Percentiles rank a stretch among this genome's conserved stretches.
phyloP scores from a whole-genome alignment of 2,329 filamentous ascomycete genomes.

The Aspergillus clavatus region DNA sequence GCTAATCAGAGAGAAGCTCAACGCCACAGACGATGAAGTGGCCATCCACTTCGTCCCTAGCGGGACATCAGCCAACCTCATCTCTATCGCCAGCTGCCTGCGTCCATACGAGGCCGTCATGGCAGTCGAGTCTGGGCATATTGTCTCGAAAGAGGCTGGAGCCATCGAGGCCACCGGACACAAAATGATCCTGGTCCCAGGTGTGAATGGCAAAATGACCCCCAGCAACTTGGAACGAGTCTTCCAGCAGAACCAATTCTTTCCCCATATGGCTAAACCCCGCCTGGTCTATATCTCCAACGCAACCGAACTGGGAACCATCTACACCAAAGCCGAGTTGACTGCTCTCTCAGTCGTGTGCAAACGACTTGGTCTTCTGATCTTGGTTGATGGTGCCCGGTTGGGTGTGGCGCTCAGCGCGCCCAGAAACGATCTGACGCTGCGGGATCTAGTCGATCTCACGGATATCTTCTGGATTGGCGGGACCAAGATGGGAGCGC shows the following conservation, averaged over 20 bases:
- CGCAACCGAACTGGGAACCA: conserved; percentile 48
- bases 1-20: conserved; percentile 36
- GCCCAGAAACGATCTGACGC: conserved; percentile 40
- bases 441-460: conserved; percentile 44
- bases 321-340: conserved; percentile 45
- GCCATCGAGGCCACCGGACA: conserved; percentile 50
- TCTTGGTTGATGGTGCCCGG: conserved; percentile 49
- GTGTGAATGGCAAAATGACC: conserved; percentile 47
- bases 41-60: conserved; percentile 51
- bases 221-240: conserved; percentile 40
- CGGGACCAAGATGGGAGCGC: conserved; percentile 49
- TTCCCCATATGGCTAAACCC: conserved; percentile 50
- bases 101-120: conserved; percentile 50
- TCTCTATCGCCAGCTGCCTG: conserved; percentile 49
- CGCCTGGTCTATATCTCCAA: conserved; percentile 51
- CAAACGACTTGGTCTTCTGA: conserved; percentile 38
- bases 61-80: conserved; percentile 50
- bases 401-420: conserved; percentile 44
- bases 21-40: conserved; percentile 34
- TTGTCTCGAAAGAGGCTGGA: conserved; percentile 48
- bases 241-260: conserved; percentile 48
- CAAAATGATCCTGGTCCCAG: conserved; percentile 48
- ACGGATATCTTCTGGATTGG: conserved; percentile 54
- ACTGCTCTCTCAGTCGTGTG: conserved; percentile 42
- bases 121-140: conserved; percentile 48